These are phyloP conservation scores for Arthrobotrys sphaeroides DNA, from an alignment of 2,329 filamentous ascomycete genomes.

Conservation along the genomic window DNA sequence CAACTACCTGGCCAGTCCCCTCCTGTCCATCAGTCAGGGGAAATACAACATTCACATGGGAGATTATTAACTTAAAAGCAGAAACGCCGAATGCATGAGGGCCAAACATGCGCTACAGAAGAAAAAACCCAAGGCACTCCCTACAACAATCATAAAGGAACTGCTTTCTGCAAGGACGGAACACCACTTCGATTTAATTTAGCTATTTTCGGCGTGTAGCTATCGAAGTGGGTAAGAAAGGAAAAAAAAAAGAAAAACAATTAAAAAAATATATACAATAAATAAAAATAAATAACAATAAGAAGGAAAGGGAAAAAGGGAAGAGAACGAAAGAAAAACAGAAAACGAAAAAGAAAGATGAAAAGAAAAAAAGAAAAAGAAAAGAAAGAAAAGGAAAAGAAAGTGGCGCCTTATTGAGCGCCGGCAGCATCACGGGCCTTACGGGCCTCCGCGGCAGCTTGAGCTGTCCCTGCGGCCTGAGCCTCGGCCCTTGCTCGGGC, in stretches of 20 bases:
- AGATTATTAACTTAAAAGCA: too few relatives aligned
- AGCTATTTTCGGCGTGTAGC: not conserved
- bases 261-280: not conserved
- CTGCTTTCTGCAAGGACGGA: too few relatives aligned
- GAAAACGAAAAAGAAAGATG: not conserved
- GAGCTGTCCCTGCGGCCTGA: not conserved
- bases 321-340: not conserved
- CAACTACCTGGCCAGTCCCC: too few relatives aligned
- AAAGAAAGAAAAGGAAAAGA: not conserved
- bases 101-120: too few relatives aligned
- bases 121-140: too few relatives aligned
- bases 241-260: not conserved
- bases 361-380: not conserved
- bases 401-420: not conserved
- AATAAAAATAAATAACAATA: not conserved
- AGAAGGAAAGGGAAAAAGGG: not conserved
- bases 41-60: too few relatives aligned
- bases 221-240: not conserved
- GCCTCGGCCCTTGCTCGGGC: not conserved
- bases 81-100: too few relatives aligned
- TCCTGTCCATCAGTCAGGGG: too few relatives aligned
- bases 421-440: not conserved
- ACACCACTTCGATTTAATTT: too few relatives aligned
- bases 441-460: not conserved
- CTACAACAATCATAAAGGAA: too few relatives aligned